Evolutionary conservation across 2,329 filamentous ascomycete species (phyloP).

Genomic region (Botrytis aclada): DNA sequence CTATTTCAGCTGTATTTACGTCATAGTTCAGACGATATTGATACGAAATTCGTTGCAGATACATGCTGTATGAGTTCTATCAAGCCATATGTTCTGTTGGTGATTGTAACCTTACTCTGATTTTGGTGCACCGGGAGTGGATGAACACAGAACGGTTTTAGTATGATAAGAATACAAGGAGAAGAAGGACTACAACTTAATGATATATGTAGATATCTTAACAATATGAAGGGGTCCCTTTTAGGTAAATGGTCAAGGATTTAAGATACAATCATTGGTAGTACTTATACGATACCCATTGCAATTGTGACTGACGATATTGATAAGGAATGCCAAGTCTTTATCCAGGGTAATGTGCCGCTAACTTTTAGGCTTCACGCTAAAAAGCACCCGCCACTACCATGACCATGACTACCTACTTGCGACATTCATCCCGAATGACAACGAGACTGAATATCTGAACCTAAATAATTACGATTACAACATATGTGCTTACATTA

Average conservation of each 20-base stretch:
- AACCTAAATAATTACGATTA: not conserved
- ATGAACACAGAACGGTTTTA: not conserved
- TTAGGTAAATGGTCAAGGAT: not conserved
- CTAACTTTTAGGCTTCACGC: not conserved
- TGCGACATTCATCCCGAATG: slow-evolving; percentile 1
- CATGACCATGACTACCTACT: not conserved
- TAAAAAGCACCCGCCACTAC: not conserved
- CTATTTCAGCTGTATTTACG: not conserved
- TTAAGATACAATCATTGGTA: not conserved
- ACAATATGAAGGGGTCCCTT: not conserved
- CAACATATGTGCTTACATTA: not conserved
- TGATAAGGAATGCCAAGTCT: slow-evolving; percentile 1
- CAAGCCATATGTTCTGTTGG: not conserved
- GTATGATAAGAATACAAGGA: not conserved
- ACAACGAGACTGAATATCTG: not conserved
- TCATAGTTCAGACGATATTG: not conserved
- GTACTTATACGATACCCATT: not conserved
- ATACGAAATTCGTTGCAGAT: not conserved
- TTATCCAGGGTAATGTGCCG: not conserved
- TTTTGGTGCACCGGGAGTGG: no score
- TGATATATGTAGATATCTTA: not conserved
- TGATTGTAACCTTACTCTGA: not conserved
- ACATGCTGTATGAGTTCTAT: not conserved
- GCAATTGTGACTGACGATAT: not conserved
- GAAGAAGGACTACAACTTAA: not conserved